Base-by-base conservation (phyloP, 352 stramenopile genomes). In the Pythium monospermum region DNA sequence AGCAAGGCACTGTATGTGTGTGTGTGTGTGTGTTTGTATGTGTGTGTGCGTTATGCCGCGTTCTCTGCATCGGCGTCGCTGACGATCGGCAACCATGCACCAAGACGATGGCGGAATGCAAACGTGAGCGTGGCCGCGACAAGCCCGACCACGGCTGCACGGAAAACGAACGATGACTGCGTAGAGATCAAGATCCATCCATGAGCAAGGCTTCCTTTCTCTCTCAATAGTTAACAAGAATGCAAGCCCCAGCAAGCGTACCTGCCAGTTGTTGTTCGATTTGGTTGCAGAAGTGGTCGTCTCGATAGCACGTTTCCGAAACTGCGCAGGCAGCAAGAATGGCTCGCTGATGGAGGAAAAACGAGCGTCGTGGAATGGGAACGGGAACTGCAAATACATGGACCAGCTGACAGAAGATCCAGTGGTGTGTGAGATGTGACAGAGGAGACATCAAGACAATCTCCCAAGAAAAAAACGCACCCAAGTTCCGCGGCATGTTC, bases 291-390 rank as follows among this genome's bases (percentile, higher is more conserved):
- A 39, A 32, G 6, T 13, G 21, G 12, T 54, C 25, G 16, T 6
- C n/a, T n/a, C n/a, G n/a, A n/a, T n/a, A n/a, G n/a, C n/a, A n/a
- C n/a, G 56, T 22, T 53, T 57, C 22, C 57, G 15, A 32, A 62
- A 68, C 33, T 53, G 35, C 13, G 41, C 18, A 19, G 43, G 59
- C 1, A 31, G 42, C 32, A 68, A 40, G 33, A 62, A 68, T 6
- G 53, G 42, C 19, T 59, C 6, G 25, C 48, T 38, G 32, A 68
- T 59, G 2, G 59, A 48, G 6, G 1, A 28, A 26, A 68, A 68
- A 4, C 37, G 47, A 10, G 35, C 18, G 21, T n/a, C n/a, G n/a
- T 68, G 59, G 53, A 60, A 62, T n/a, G 42, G 12, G 44, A 68
- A 61, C 4, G 59, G 59, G 23, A 68, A 68, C 23, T 8, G 10